Evolutionary conservation across 169 alveolate genomes (phyloP), one percentile per base, ranked within the genome.

Genomic region (Cryptosporidium andersoni): DNA sequence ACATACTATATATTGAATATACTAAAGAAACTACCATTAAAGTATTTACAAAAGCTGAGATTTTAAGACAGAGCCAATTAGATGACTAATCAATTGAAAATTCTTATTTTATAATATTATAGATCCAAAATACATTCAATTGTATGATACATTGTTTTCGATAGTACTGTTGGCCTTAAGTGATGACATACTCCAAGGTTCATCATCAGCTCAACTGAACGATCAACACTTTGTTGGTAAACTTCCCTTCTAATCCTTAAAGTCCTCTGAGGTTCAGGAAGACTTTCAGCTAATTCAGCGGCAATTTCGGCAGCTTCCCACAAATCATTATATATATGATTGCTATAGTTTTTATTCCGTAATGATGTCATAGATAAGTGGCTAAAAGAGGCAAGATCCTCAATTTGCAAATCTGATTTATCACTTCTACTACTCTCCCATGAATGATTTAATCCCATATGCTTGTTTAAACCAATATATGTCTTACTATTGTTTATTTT

Each of bases 401-500:
- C 85, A 56, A 74, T 43, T 36, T 74, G 85, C 5, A 74, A 34
- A 25, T 74, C 85, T 43, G 85, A 74, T 9, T 74, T 74, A 49
- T 74, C 85, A 53, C 66, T 67, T 34, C 37, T 51, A 12, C 60
- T 68, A 12, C 74, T 74, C 40, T 68, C 85, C 85, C 85, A 74
- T 5, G 85, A 74, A 43, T 62, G 66, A 7, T 25, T 14, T 6
- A 74, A 63, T 53, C 25, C 25, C 25, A 25, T 25, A 25, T 25
- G 0, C 25, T 25, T 25, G 25, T 25, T 25, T 25, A 25, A 25
- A 25, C 25, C 25, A 25, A 25, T 0, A 25, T 25, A 25, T 25
- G 25, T 25, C 25, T 25, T 25, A 25, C 25, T 25, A 25, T 25
- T 25, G 0, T 25, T 25, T 25, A 25, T 25, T 25, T 0, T 25